phyloP scores from a whole-genome alignment of 176 grass and related monocot species.

The Carex scoparia region DNA sequence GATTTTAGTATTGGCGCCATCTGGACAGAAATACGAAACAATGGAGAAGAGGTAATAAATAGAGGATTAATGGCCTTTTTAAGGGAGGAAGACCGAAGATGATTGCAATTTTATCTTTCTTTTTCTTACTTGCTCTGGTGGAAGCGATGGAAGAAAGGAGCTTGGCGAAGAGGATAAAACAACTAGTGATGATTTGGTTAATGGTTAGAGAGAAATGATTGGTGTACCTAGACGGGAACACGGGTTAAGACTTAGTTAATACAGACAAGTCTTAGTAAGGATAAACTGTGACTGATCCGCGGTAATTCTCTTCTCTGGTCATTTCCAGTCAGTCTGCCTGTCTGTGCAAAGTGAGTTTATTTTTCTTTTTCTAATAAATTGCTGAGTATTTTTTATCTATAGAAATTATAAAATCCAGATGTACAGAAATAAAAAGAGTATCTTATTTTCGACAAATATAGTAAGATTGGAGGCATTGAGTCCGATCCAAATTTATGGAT shows the following conservation, averaged over 20 bases:
- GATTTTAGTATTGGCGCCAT: slow-evolving; percentile 20
- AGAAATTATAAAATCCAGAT: too few species aligned
- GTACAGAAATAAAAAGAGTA: too few species aligned
- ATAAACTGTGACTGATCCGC: background rate
- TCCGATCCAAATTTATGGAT: too few species aligned
- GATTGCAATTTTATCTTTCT: background rate
- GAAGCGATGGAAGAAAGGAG: background rate
- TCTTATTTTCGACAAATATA: too few species aligned
- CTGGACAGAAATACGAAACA: background rate
- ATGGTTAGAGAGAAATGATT: background rate
- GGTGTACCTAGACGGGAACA: slow-evolving; percentile 20
- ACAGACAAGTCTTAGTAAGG: background rate
- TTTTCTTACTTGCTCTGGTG: background rate
- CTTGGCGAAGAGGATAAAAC: background rate
- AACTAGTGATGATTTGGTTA: background rate
- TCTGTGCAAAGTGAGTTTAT: background rate
- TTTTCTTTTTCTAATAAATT: too few species aligned
- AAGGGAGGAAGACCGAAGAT: background rate
- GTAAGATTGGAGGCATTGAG: too few species aligned
- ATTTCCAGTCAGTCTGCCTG: background rate
- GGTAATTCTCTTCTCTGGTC: background rate
- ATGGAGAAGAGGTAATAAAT: background rate
- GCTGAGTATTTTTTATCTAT: too few species aligned
- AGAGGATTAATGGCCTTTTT: background rate
- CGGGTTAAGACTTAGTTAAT: slow-evolving; percentile 1